Evolutionary conservation across 495 filamentous ascomycete species (phyloP).

Genomic region (Podospora appendiculata): DNA sequence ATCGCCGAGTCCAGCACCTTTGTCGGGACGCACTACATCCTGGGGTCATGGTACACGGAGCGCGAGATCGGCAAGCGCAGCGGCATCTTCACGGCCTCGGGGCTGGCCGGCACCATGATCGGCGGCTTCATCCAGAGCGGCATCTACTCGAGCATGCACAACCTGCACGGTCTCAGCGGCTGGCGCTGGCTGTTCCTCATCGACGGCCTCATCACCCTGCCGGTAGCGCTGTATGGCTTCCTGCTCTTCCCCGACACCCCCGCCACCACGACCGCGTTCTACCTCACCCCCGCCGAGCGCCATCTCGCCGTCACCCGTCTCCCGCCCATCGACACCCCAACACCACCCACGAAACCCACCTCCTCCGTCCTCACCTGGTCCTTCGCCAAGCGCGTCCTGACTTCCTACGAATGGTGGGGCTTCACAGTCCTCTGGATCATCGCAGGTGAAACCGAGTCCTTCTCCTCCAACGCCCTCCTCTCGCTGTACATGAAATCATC

Average conservation of each 20-base stretch:
- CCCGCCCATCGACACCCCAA: not conserved
- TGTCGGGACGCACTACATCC: conserved; percentile 57
- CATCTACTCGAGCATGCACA: conserved; percentile 46
- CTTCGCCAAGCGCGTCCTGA: conserved; percentile 22
- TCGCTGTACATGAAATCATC: conserved; percentile 35
- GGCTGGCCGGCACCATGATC: conserved; percentile 43
- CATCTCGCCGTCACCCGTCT: conserved; percentile 35
- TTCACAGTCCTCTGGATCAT: conserved; percentile 48
- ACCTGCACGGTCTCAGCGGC: conserved; percentile 41
- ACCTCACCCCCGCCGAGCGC: conserved; percentile 37
- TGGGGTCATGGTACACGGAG: conserved; percentile 61
- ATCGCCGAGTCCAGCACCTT: conserved; percentile 53
- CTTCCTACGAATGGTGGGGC: conserved; percentile 41
- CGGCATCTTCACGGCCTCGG: conserved; percentile 46
- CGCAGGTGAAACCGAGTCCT: conserved; percentile 44
- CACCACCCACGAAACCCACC: not conserved
- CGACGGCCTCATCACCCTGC: conserved; percentile 45
- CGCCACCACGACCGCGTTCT: conserved; percentile 42
- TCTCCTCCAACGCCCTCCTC: conserved; percentile 40
- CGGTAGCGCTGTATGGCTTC: conserved; percentile 52
- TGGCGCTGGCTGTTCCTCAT: conserved; percentile 66
- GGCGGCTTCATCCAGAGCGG: conserved; percentile 53
- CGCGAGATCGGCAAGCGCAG: conserved; percentile 57
- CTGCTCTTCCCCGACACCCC: conserved; percentile 56
- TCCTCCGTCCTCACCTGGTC: conserved; percentile 1